These are phyloP conservation scores for Plasmodium billcollinsi DNA, from an alignment of 169 alveolate species.

Conservation along the genomic window DNA sequence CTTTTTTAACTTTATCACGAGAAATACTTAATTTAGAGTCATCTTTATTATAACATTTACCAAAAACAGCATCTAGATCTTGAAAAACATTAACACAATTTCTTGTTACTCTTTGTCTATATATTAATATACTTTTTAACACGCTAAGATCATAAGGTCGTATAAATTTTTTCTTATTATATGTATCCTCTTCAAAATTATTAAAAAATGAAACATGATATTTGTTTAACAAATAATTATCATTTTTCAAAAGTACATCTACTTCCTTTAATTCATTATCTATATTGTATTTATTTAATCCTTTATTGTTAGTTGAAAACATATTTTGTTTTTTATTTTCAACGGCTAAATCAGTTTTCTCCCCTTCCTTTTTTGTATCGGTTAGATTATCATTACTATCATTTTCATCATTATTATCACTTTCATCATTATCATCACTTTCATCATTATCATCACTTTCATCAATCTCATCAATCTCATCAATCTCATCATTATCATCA, in stretches of 20 bases:
- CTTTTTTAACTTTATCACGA: slow-evolving; percentile 15
- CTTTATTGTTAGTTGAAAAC: slow-evolving; percentile 2
- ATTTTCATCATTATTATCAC: not conserved
- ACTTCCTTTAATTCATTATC: not conserved
- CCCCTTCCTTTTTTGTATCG: not conserved
- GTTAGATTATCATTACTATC: not conserved
- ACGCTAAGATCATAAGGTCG: slow-evolving; percentile 34
- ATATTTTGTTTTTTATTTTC: slow-evolving; percentile 16
- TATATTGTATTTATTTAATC: slow-evolving; percentile 27
- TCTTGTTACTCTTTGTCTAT: slow-evolving; percentile 43
- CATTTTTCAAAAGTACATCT: too few species aligned
- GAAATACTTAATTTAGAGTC: slow-evolving; percentile 37
- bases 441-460: slow-evolving; percentile 6
- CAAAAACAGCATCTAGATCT: not conserved
- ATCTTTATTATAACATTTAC: slow-evolving; percentile 17
- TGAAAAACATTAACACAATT: slow-evolving; percentile 1
- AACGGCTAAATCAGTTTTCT: not conserved
- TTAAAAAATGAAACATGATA: not conserved
- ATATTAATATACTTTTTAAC: slow-evolving; percentile 22
- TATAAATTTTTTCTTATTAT: slow-evolving; percentile 18
- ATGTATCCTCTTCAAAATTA: slow-evolving; percentile 15
- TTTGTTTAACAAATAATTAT: too few species aligned
- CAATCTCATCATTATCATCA: not conserved
- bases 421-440: not conserved
- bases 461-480: not conserved